Percentiles rank a stretch among this genome's conserved stretches.
Conservation (phyloP, 208 protist genomes). For the Acanthamoeba culbertsoni region DNA sequence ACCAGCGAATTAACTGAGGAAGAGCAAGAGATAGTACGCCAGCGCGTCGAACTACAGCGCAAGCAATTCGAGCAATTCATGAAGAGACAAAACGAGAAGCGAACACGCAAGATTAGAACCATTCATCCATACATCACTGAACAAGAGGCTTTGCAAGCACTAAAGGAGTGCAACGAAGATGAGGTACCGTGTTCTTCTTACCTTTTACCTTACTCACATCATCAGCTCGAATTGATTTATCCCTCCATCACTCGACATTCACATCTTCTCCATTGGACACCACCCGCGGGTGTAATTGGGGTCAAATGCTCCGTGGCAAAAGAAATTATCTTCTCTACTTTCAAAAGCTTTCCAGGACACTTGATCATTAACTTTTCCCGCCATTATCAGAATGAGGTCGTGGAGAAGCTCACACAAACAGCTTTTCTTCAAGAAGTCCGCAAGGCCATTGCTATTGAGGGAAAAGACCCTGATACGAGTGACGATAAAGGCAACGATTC, state of each 20-base stretch:
- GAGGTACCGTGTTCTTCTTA: conserved; percentile 23
- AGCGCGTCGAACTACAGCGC: conserved; percentile 52
- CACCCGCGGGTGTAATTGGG: not conserved
- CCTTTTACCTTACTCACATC: not conserved
- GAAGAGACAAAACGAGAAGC: conserved; percentile 37
- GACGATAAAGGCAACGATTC: conserved; percentile 23
- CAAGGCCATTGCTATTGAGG: not conserved
- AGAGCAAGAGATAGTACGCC: conserved; percentile 60
- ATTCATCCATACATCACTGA: conserved; percentile 53
- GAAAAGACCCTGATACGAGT: not conserved
- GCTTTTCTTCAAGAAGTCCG: conserved; percentile 28
- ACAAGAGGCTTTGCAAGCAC: conserved; percentile 43
- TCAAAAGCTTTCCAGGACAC: not conserved
- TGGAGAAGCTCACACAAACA: conserved; percentile 10
- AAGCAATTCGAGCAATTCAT: conserved; percentile 64
- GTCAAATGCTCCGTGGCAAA: not conserved
- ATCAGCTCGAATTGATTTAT: not conserved
- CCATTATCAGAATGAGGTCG: conserved; percentile 30
- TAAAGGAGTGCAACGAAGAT: conserved; percentile 63
- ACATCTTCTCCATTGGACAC: not conserved
- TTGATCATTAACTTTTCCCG: conserved; percentile 1
- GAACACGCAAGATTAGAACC: conserved; percentile 18
- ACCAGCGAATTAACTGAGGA: conserved; percentile 48
- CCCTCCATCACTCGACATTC: not conserved
- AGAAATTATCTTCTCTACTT: not conserved